These are phyloP conservation scores for Aspergillus bridgeri DNA, from an alignment of 495 filamentous ascomycete genomes.

Conservation along the genomic window DNA sequence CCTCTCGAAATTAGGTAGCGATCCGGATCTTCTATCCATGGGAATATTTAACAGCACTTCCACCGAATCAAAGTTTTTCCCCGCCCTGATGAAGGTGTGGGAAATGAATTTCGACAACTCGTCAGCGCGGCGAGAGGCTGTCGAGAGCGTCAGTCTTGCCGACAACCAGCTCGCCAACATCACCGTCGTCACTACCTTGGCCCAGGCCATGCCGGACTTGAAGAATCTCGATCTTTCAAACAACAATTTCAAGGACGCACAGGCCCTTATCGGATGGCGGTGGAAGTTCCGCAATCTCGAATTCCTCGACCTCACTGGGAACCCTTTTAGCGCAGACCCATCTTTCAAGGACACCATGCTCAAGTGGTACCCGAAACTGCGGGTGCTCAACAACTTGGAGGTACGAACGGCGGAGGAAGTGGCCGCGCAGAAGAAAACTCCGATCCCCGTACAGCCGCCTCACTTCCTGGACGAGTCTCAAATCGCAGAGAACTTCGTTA, in stretches of 20 bases:
- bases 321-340: slow-evolving; percentile 63
- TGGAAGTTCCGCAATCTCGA: slow-evolving; percentile 72
- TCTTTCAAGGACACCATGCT: slow-evolving; percentile 67
- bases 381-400: slow-evolving; percentile 64
- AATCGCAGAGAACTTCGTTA: slow-evolving; percentile 71
- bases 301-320: slow-evolving; percentile 72
- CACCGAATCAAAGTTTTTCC: slow-evolving; percentile 83
- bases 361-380: slow-evolving; percentile 76
- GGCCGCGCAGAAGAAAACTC: slow-evolving; percentile 50
- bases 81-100: slow-evolving; percentile 79
- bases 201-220: slow-evolving; percentile 72
- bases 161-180: slow-evolving; percentile 72
- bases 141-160: slow-evolving; percentile 73
- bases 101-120: slow-evolving; percentile 63
- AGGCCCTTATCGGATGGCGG: slow-evolving; percentile 63
- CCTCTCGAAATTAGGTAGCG: slow-evolving; percentile 68
- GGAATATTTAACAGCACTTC: slow-evolving; percentile 70
- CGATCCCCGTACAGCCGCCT: slow-evolving; percentile 64
- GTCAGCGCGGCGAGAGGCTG: slow-evolving; percentile 64
- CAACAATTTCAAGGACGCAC: slow-evolving; percentile 65
- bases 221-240: slow-evolving; percentile 80
- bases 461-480: slow-evolving; percentile 73
- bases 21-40: slow-evolving; percentile 62
- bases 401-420: slow-evolving; percentile 69
- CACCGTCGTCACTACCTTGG: slow-evolving; percentile 63